Evolutionary conservation across 345 rosid genomes (phyloP), one percentile per base, ranked within the genome.

Genomic region (Litchi chinensis): DNA sequence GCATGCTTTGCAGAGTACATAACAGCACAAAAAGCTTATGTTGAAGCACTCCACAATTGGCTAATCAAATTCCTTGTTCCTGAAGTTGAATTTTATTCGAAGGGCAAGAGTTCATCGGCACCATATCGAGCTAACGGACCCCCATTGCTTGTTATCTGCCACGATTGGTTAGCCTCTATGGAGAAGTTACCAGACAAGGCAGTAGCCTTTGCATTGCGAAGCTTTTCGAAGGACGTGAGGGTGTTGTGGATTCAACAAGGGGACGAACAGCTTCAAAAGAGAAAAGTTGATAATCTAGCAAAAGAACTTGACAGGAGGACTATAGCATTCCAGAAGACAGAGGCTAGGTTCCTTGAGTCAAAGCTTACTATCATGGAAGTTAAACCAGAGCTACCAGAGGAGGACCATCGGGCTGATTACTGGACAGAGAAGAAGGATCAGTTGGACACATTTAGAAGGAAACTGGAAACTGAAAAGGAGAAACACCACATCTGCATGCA

Each of bases 161-260:
- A 83, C 37, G 77, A 82, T 56, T 92, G 96, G 96, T 71, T 84
- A 81, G 83, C 79, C 62, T 79, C 77, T 15, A 71, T 90, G 82
- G 87, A 86, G 32, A 87, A 76, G 73, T 80, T 90, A 64, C 96
- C 93, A 2, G 85, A 86, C 43, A 87, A 81, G 80, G 75, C 88
- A 0, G 92, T 86, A 28, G 68, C 74, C 22, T 77, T 78, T 16
- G 88, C 94, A 10, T 59, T 92, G 83, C 87, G 86, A 82, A 88
- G 91, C 88, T 92, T 92, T 52, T 86, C 90, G 0, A 87, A 86
- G 82, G 94, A 89, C 64, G 83, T 89, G 68, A 82, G 83, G 71
- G 90, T 85, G 0, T 80, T 92, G 77, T 89, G 94, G 94, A 70
- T 81, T 71, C 91, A 87, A 66, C 96, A 90, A 83, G 92, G 93